Percentiles rank a stretch among this genome's conserved stretches.
These are phyloP conservation scores for Citrus reticulata DNA, from an alignment of 345 rosid genomes.

Conservation along the genomic window DNA sequence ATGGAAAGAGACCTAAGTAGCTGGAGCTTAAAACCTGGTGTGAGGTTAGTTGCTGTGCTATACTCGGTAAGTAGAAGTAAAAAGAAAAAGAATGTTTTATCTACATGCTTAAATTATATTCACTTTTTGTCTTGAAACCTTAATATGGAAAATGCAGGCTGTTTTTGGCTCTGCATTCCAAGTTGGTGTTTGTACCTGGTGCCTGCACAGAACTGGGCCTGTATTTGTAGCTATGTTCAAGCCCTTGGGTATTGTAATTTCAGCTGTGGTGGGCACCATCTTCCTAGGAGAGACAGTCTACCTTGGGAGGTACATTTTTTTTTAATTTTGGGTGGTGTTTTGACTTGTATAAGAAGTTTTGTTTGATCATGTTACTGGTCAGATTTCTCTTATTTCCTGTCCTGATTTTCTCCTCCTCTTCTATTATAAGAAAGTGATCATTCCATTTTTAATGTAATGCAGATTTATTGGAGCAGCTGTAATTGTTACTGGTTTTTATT, in stretches of 20 bases:
- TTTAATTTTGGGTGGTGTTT: neutral
- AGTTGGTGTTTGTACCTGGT: constrained; percentile 57
- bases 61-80: constrained; percentile 35
- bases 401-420: neutral
- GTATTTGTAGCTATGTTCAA: constrained; percentile 70
- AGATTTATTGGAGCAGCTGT: constrained; percentile 48
- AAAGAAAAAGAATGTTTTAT: neutral
- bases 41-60: constrained; percentile 30
- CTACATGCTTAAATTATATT: neutral
- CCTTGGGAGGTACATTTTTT: constrained; percentile 46
- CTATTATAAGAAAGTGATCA: neutral
- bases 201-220: constrained; percentile 57
- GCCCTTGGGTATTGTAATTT: constrained; percentile 55
- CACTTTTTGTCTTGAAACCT: neutral
- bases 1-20: constrained; percentile 30
- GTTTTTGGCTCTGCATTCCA: constrained; percentile 60
- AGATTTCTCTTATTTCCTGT: neutral
- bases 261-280: constrained; percentile 43
- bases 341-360: neutral
- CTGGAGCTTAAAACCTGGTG: constrained; percentile 40
- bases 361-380: neutral
- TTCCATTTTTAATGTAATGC: constrained; percentile 6
- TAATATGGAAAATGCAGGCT: constrained; percentile 16
- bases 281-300: constrained; percentile 47
- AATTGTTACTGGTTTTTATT: constrained; percentile 51